These are phyloP conservation scores for Metschnikowia koreensis DNA, from an alignment of 805 yeast species.

Conservation along the genomic window DNA sequence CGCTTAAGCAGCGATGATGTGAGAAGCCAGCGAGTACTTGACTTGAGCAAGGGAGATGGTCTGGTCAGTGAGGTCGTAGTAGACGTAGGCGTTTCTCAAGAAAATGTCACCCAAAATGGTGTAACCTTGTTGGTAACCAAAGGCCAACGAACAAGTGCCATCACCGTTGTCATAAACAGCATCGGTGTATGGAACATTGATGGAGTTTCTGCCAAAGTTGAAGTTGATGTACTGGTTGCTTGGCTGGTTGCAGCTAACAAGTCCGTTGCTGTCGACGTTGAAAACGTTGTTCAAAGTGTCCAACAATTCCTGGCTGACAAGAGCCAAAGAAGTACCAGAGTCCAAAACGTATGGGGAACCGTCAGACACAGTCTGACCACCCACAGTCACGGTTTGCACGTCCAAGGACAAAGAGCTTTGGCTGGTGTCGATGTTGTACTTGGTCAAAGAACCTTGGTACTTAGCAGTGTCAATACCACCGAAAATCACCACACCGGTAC, in stretches of 20 bases:
- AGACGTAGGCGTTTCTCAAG: conserved; percentile 20
- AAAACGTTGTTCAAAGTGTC: conserved; percentile 10
- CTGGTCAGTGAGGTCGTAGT: conserved; percentile 18
- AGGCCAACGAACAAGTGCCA: conserved; percentile 14
- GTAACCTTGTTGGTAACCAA: conserved; percentile 8
- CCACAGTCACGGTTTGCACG: conserved; percentile 6
- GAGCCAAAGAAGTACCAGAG: conserved; percentile 15
- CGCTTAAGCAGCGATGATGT: conserved; percentile 12
- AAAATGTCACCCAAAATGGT: conserved; percentile 19
- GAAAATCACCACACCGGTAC: conserved; percentile 34
- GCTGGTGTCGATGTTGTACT: conserved; percentile 3
- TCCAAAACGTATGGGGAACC: conserved; percentile 12
- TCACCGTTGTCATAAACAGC: conserved; percentile 10
- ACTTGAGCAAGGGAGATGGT: conserved; percentile 17
- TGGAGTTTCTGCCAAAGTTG: conserved; percentile 12
- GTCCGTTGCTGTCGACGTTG: conserved; percentile 6
- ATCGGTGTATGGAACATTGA: conserved; percentile 12
- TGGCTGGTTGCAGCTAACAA: conserved; percentile 16
- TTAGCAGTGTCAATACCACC: conserved; percentile 44
- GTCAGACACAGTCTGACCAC: conserved; percentile 8
- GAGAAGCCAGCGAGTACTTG: conserved; percentile 10
- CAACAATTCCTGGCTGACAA: conserved; percentile 9
- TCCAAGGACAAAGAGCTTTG: conserved; percentile 9
- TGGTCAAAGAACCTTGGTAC: conserved; percentile 20
- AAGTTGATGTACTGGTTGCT: conserved; percentile 13